These are phyloP conservation scores for Amanita pseudoporphyria DNA, from an alignment of 768 basidiomycete species.

Conservation along the genomic window DNA sequence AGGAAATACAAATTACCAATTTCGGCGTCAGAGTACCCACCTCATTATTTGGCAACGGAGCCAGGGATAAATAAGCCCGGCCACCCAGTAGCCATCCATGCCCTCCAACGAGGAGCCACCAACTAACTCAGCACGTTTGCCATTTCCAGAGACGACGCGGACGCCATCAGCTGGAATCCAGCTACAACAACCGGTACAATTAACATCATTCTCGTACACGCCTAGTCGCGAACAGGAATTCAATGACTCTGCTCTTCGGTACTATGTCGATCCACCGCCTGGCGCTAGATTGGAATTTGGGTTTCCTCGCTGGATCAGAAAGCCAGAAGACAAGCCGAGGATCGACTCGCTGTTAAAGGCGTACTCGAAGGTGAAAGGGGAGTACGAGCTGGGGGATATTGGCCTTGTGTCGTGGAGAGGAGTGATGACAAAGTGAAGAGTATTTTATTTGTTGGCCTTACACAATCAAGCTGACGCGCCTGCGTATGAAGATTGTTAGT, in stretches of 20 bases:
- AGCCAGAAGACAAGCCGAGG: conserved; percentile 55
- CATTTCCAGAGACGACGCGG: conserved; percentile 14
- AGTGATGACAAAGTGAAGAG: conserved; percentile 64
- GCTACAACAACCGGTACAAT: conserved; percentile 62
- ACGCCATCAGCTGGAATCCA: conserved; percentile 21
- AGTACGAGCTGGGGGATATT: conserved; percentile 31
- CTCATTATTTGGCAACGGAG: not conserved
- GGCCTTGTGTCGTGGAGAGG: conserved; percentile 71
- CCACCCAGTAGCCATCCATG: not conserved
- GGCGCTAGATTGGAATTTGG: conserved; percentile 59
- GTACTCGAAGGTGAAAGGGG: conserved; percentile 32
- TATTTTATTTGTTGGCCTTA: conserved; percentile 7
- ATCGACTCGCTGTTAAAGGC: conserved; percentile 62
- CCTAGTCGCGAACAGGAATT: conserved; percentile 48
- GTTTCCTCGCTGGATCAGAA: conserved; percentile 63
- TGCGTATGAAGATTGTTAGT: conserved; percentile 18
- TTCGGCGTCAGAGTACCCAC: not conserved
- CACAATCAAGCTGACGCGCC: conserved; percentile 8
- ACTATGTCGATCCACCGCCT: conserved; percentile 58
- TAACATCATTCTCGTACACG: conserved; percentile 68
- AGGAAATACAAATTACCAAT: no score
- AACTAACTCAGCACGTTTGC: conserved; percentile 1
- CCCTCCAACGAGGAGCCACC: not conserved
- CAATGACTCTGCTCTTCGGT: conserved; percentile 59
- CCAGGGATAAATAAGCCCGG: not conserved